A percentile compares a stretch with the other conserved stretches of the same genome.
phyloP scores from a whole-genome alignment of 768 basidiomycete genomes.

The Leccinum incarnatum region DNA sequence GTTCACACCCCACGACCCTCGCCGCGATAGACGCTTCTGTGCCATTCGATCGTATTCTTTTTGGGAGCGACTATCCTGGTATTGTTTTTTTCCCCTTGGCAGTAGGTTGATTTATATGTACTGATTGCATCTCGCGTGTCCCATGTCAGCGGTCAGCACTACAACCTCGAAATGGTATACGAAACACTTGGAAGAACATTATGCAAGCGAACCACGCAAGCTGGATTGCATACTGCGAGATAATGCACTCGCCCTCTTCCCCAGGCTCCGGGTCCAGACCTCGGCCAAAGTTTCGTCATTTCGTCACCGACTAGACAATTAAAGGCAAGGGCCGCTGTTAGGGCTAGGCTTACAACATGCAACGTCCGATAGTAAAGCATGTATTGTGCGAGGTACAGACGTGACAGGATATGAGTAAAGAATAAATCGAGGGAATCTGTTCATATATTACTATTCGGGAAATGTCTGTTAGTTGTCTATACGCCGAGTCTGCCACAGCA shows the following conservation, averaged over 20 bases:
- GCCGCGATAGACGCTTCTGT: constrained; percentile 51
- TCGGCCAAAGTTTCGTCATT: background rate
- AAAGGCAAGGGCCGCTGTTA: background rate
- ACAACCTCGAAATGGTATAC: constrained; percentile 64
- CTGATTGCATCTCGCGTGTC: constrained; percentile 1
- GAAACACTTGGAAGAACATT: constrained; percentile 48
- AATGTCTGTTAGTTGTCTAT: constrained; percentile 31
- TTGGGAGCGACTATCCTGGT: constrained; percentile 81
- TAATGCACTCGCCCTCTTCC: constrained; percentile 56
- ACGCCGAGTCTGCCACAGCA: constrained; percentile 54
- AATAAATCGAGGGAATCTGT: constrained; percentile 26
- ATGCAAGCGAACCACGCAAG: constrained; percentile 36
- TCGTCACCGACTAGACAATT: background rate
- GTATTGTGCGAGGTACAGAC: constrained; percentile 28
- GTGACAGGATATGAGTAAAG: constrained; percentile 23
- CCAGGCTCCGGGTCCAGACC: constrained; percentile 24
- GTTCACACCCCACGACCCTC: constrained; percentile 52
- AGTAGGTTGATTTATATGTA: background rate
- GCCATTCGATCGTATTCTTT: constrained; percentile 51
- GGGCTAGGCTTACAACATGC: constrained; percentile 7
- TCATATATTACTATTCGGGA: constrained; percentile 18
- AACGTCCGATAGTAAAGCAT: constrained; percentile 13
- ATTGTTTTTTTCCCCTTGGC: constrained; percentile 11
- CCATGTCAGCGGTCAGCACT: constrained; percentile 50
- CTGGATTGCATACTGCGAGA: constrained; percentile 43